Percentiles rank a stretch among this genome's conserved stretches.
phyloP scores from a whole-genome alignment of 805 yeast genomes.

The Wickerhamiella australiensis region DNA sequence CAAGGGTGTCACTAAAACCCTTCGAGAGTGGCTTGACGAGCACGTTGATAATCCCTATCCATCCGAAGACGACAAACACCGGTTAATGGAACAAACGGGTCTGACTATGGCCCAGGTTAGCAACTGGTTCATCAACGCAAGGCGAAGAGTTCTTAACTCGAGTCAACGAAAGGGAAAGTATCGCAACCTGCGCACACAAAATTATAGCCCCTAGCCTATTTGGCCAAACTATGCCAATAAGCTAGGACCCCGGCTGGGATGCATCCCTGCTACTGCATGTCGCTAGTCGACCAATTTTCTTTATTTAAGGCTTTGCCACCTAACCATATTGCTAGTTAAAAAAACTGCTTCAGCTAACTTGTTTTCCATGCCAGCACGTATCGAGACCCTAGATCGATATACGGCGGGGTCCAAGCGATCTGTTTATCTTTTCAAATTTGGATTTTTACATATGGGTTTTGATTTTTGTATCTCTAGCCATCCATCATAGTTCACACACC shows the following conservation, averaged over 20 bases:
- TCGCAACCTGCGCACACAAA: neutral
- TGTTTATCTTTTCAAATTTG: no score
- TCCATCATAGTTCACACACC: no score
- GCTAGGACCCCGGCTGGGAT: no score
- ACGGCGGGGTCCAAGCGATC: no score
- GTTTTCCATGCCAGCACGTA: no score
- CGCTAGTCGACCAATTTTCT: neutral
- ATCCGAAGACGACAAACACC: constrained; percentile 61
- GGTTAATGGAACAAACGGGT: constrained; percentile 58
- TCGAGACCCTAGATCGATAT: no score
- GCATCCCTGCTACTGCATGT: neutral
- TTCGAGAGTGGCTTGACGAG: constrained; percentile 60
- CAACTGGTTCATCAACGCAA: constrained; percentile 82
- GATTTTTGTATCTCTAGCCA: no score
- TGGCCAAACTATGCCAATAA: no score
- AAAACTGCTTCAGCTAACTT: no score
- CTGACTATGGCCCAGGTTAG: constrained; percentile 68
- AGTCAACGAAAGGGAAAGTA: constrained; percentile 20
- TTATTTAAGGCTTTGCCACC: constrained; percentile 1
- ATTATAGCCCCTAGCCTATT: neutral
- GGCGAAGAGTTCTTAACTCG: constrained; percentile 53
- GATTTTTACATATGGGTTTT: no score
- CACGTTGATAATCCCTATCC: constrained; percentile 79
- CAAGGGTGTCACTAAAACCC: constrained; percentile 58
- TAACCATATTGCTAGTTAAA: neutral